Percentiles rank a stretch among this genome's conserved stretches.
phyloP scores from a whole-genome alignment of 2,329 filamentous ascomycete genomes.

The Acephala macrosclerotiorum region DNA sequence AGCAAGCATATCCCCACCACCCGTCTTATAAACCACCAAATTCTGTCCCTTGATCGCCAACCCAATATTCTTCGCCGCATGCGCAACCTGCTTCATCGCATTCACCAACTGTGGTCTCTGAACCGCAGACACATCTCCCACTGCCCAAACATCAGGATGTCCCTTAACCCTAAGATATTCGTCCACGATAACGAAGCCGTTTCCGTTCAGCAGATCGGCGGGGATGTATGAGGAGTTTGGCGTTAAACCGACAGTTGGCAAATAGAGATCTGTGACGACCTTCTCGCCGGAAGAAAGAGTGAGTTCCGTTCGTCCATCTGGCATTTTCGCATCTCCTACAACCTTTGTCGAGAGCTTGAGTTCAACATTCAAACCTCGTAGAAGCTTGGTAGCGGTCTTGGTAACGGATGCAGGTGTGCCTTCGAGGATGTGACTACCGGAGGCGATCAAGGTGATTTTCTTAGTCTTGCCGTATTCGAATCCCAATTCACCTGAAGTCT shows the following conservation, averaged over 20 bases:
- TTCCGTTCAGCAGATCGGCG: constrained; percentile 51
- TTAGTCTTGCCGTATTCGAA: constrained; percentile 41
- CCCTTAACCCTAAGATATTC: constrained; percentile 56
- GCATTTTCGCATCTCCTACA: constrained; percentile 43
- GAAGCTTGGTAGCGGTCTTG: constrained; percentile 51
- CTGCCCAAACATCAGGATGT: constrained; percentile 43
- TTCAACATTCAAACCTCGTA: constrained; percentile 56
- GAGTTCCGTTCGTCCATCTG: constrained; percentile 57
- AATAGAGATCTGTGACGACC: constrained; percentile 60
- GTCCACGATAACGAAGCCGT: constrained; percentile 57
- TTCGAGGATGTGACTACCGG: constrained; percentile 43
- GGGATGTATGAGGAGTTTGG: constrained; percentile 65
- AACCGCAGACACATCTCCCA: constrained; percentile 39
- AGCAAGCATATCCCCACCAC: constrained; percentile 23
- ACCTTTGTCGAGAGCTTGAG: constrained; percentile 55
- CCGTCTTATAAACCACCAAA: constrained; percentile 33
- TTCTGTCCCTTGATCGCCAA: constrained; percentile 27
- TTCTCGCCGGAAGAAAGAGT: constrained; percentile 55
- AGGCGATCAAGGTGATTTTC: constrained; percentile 39
- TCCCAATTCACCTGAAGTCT: constrained; percentile 45
- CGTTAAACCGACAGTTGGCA: constrained; percentile 61
- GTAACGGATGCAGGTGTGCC: constrained; percentile 34
- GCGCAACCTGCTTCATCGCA: constrained; percentile 32
- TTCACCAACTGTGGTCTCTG: constrained; percentile 36
- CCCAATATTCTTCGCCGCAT: constrained; percentile 39